Evolutionary conservation across 306 rosid species (phyloP), one percentile per base, ranked within the genome.

Genomic region (Trifolium pratense): DNA sequence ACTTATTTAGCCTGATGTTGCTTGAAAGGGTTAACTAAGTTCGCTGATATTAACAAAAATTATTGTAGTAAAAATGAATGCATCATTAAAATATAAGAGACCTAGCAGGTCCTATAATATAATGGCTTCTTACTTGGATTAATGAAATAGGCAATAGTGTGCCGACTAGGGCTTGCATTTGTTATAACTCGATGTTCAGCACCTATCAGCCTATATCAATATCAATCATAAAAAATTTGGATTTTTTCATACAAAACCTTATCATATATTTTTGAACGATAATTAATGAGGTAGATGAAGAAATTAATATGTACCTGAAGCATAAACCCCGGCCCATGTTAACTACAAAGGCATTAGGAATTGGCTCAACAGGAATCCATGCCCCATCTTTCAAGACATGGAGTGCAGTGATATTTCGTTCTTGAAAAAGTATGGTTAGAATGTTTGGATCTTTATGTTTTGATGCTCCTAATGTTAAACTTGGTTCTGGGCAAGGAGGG

Each of bases 401-500:
- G 58, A 91, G 97, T 8, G 88, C 96, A 57, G 66, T 70, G 21
- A 75, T 56, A 7, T 52, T 43, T 53, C 66, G 37, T 16, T 82
- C 82, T 81, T 91, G 97, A 48, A 83, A 84, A 6, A 91, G 63
- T 64, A 91, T 70, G 69, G 97, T 91, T 18, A 91, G 65, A 34
- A 89, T 73, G 53, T 75, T 70, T 16, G 96, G 91, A 58, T 89
- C 97, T 3, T 86, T 37, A 78, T 87, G 97, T 49, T 75, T 85
- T 13, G 82, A 72, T 39, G 86, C 3, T 29, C 96, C 97, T 43
- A 91, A 71, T 4, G 97, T 82, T 68, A 89, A 51, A 64, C 87
- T 77, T 68, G 96, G 93, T 18, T 91, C 85, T 5, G 93, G 97
- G 45, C 97, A 91, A 2, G 89, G 86, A 9, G 97, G 97, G 68